These are phyloP conservation scores for Neonectria coccinea DNA, from an alignment of 2,329 filamentous ascomycete genomes.

Conservation along the genomic window DNA sequence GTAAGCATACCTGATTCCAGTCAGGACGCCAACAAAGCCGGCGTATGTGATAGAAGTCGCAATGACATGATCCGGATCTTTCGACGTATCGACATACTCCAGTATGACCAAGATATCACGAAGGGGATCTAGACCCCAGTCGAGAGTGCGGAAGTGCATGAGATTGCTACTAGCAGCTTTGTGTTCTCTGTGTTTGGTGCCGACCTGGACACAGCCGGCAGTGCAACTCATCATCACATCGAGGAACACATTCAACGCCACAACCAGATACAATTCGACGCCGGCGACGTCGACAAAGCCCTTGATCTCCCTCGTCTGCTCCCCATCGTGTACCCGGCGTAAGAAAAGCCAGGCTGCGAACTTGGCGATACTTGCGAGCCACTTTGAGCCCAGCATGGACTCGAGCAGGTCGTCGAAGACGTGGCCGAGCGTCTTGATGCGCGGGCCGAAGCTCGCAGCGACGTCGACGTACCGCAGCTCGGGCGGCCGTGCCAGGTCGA, in stretches of 20 bases:
- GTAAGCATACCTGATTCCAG: too few species aligned
- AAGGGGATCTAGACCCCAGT: too few species aligned
- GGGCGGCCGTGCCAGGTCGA: too few species aligned
- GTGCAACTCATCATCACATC: slow-evolving; percentile 70
- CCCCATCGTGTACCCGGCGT: slow-evolving; percentile 60
- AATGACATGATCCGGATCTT: too few species aligned
- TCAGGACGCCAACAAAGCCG: too few species aligned
- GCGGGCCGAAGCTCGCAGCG: slow-evolving; percentile 18
- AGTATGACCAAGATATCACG: too few species aligned
- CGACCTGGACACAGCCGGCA: slow-evolving; percentile 53
- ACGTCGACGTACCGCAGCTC: slow-evolving; percentile 22
- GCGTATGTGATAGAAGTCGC: too few species aligned
- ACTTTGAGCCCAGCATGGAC: slow-evolving; percentile 28
- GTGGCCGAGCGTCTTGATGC: slow-evolving; percentile 22
- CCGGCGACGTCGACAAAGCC: slow-evolving; percentile 64
- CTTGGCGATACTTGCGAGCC: slow-evolving; percentile 42
- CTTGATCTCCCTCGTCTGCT: slow-evolving; percentile 68
- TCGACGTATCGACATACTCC: too few species aligned
- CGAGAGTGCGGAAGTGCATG: too few species aligned
- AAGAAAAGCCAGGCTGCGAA: slow-evolving; percentile 59
- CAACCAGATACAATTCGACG: slow-evolving; percentile 63
- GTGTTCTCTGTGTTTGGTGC: too few species aligned
- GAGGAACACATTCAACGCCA: slow-evolving; percentile 67
- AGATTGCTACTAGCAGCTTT: too few species aligned
- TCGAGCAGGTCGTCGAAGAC: slow-evolving; percentile 32